Base-by-base conservation (phyloP, 2,329 filamentous ascomycete genomes). In the Cyclaneusma minus region DNA sequence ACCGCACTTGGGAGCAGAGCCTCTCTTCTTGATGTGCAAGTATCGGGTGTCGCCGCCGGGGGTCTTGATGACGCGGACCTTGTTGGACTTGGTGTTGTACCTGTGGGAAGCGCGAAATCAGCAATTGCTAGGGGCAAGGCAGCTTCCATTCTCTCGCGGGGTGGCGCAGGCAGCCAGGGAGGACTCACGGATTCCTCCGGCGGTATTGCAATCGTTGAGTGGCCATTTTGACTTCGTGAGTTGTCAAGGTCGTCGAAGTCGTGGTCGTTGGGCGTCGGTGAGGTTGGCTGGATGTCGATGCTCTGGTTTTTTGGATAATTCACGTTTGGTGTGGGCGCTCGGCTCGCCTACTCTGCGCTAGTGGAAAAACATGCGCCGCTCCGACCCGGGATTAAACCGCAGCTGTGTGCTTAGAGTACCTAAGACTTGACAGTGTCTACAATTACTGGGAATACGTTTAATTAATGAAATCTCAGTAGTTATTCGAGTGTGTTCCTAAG, bases 1-100 rank as follows among this genome's bases (percentile, higher is more conserved):
- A 72, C 91, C 82, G 59, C 89, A 98, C 73, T 98, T 98, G 56
- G 89, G 89, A 42, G 85, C 80, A 57, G 84, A 92, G 49, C 85
- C 89, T 60, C 77, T 81, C 83, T 98, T 98, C 81, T 95, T 95
- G 70, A 94, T 85, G 78, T 98, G 87, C 50, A 95, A 80, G 56
- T 93, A 77, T 59, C 89, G 77, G 53, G 93, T 76, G 59, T 87
- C 73, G 58, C 89, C 89, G 60, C 89, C 91, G 46, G 91, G 89
- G 45, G 89, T 98, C 74, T 89, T 89, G 62, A 93, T 60, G 52
- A 91, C 70, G 56, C 89, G 80, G 58, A 89, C 87, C 64, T 84
- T 83, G 80, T 98, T 94, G 60, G 82, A 92, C 58, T 68, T 68
- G 59, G 87, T 95, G 77, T 95, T 95, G 81, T 95, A 98, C 56